A percentile compares a stretch with the other conserved stretches of the same genome.
These are phyloP conservation scores for Speleostelium caveatum DNA, from an alignment of 78 protist genomes.

Conservation along the genomic window DNA sequence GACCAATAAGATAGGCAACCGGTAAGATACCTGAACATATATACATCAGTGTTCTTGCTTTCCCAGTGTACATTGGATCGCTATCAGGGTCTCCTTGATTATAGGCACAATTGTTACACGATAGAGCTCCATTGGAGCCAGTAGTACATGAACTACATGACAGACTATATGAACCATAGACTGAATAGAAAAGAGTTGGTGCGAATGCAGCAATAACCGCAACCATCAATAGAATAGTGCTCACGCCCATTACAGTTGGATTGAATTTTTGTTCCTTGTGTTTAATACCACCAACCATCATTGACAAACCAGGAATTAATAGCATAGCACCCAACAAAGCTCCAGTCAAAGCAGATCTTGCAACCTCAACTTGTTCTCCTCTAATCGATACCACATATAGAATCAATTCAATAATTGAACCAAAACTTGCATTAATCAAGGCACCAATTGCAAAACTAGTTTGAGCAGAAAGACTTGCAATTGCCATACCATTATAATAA, in stretches of 20 bases:
- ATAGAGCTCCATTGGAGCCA: neutral
- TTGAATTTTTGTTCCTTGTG: constrained; percentile 89
- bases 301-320: constrained; percentile 89
- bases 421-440: constrained; percentile 89
- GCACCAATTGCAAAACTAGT: constrained; percentile 91
- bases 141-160: constrained; percentile 50
- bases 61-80: constrained; percentile 79
- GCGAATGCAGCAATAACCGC: constrained; percentile 86
- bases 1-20: constrained; percentile 86
- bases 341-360: constrained; percentile 85
- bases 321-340: constrained; percentile 84
- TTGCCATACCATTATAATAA: constrained; percentile 87
- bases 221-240: constrained; percentile 78
- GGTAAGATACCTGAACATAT: constrained; percentile 79
- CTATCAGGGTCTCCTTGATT: constrained; percentile 15
- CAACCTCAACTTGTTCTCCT: constrained; percentile 63
- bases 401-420: constrained; percentile 89
- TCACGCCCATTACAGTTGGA: constrained; percentile 83
- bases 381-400: constrained; percentile 73
- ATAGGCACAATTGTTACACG: constrained; percentile 22
- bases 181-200: constrained; percentile 85
- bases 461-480: constrained; percentile 86
- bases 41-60: constrained; percentile 77
- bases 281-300: constrained; percentile 87
- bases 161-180: constrained; percentile 48